These are phyloP conservation scores for Marasmius sp. DNA, from an alignment of 1,284 basidiomycete species.

Conservation along the genomic window DNA sequence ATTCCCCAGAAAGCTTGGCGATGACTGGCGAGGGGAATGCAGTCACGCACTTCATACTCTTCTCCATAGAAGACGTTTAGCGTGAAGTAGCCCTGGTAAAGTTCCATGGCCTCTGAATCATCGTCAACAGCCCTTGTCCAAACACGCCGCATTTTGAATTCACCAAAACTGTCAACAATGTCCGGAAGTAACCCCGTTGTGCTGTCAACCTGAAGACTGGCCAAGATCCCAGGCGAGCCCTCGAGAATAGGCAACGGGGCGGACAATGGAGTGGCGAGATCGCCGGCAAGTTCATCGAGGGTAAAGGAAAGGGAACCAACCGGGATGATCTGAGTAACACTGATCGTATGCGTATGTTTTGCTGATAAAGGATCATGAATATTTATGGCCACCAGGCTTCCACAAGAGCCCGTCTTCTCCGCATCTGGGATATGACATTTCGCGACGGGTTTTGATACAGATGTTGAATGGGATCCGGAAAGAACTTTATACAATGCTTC, in stretches of 20 bases:
- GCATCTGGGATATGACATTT: not conserved
- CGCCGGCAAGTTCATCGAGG: not conserved
- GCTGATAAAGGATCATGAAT: not conserved
- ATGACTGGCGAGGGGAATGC: not conserved
- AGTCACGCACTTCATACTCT: not conserved
- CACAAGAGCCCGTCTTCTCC: not conserved
- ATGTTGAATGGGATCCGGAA: not conserved
- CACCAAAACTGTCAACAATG: not conserved
- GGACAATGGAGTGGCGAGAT: not conserved
- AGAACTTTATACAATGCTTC: not conserved
- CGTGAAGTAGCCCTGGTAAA: not conserved
- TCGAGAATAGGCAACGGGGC: too few species aligned
- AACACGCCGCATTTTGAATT: not conserved
- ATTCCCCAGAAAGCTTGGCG: not conserved
- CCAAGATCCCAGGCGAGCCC: not conserved
- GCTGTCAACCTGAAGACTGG: not conserved
- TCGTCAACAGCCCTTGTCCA: not conserved
- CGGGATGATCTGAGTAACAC: not conserved
- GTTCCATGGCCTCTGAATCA: not conserved
- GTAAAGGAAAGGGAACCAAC: not conserved
- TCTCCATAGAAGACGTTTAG: slow-evolving; percentile 1
- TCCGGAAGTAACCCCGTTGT: not conserved
- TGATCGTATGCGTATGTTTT: not conserved
- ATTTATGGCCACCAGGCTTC: not conserved
- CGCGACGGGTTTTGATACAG: not conserved